Conservation (phyloP, 495 filamentous ascomycete species). For the Tricharina praecox region DNA sequence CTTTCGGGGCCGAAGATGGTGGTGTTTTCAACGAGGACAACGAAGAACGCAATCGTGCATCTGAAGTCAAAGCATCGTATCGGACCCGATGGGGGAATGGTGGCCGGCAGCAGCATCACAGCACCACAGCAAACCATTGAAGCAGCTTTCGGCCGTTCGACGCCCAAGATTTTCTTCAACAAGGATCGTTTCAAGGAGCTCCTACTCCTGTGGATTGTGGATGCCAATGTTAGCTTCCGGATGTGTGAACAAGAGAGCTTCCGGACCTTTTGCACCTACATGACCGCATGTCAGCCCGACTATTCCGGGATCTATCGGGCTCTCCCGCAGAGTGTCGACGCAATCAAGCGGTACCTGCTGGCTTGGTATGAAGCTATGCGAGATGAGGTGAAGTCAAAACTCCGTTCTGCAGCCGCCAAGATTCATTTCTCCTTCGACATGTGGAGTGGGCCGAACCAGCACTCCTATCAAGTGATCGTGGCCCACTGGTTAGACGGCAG, state of each 20-base stretch:
- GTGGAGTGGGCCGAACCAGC: slow-evolving; percentile 1
- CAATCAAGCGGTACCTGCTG: background rate
- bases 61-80: background rate
- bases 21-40: too few relatives aligned
- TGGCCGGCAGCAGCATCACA: background rate
- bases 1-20: too few relatives aligned
- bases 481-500: background rate
- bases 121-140: background rate
- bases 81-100: background rate
- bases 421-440: slow-evolving; percentile 3
- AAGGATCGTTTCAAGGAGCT: background rate
- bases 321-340: background rate
- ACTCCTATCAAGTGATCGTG: background rate
- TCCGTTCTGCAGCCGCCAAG: background rate
- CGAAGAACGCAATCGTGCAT: background rate
- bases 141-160: background rate
- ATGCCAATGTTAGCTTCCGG: background rate
- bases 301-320: background rate
- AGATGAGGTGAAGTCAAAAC: background rate
- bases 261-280: background rate
- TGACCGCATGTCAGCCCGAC: background rate
- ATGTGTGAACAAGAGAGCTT: background rate
- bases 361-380: background rate
- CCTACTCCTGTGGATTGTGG: background rate
- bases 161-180: background rate